These are phyloP conservation scores for Hyphopichia buzzinii DNA, from an alignment of 1,139 yeast species.

Conservation along the genomic window DNA sequence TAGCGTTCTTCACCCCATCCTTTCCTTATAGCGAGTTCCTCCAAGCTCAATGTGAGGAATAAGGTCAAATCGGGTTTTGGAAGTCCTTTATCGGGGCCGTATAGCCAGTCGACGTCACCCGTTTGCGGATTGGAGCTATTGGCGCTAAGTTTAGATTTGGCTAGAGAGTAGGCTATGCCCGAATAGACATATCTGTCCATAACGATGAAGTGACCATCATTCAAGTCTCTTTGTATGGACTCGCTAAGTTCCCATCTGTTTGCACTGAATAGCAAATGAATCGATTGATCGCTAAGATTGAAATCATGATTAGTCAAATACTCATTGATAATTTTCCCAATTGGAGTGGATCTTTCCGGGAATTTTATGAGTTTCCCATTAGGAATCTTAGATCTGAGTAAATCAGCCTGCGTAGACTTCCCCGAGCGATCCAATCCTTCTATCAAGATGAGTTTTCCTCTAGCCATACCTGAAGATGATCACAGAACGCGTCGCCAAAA, in stretches of 20 bases:
- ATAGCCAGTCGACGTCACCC: slow-evolving; percentile 71
- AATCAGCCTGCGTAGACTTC: slow-evolving; percentile 79
- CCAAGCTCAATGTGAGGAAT: slow-evolving; percentile 63
- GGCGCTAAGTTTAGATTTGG: slow-evolving; percentile 45
- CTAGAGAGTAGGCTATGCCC: slow-evolving; percentile 88
- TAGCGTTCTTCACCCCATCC: slow-evolving; percentile 95
- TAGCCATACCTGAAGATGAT: slow-evolving; percentile 13
- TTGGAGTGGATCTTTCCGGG: slow-evolving; percentile 81
- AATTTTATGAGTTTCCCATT: slow-evolving; percentile 61
- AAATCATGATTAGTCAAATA: slow-evolving; percentile 58
- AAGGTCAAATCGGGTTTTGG: slow-evolving; percentile 84
- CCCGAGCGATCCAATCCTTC: slow-evolving; percentile 98
- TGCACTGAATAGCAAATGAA: slow-evolving; percentile 87
- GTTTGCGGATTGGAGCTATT: slow-evolving; percentile 29
- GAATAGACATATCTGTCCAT: slow-evolving; percentile 89
- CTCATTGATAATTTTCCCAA: slow-evolving; percentile 74
- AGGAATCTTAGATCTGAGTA: slow-evolving; percentile 39
- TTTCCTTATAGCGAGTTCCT: slow-evolving; percentile 52
- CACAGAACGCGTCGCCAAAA: neutral
- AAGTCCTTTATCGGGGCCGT: slow-evolving; percentile 76
- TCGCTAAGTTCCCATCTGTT: slow-evolving; percentile 85
- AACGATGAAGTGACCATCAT: slow-evolving; percentile 58
- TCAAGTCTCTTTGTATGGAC: slow-evolving; percentile 44
- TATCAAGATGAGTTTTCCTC: slow-evolving; percentile 76
- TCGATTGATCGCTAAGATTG: slow-evolving; percentile 65